Base-by-base conservation (phyloP, 352 stramenopile genomes). In the Phytopythium ostracodes region DNA sequence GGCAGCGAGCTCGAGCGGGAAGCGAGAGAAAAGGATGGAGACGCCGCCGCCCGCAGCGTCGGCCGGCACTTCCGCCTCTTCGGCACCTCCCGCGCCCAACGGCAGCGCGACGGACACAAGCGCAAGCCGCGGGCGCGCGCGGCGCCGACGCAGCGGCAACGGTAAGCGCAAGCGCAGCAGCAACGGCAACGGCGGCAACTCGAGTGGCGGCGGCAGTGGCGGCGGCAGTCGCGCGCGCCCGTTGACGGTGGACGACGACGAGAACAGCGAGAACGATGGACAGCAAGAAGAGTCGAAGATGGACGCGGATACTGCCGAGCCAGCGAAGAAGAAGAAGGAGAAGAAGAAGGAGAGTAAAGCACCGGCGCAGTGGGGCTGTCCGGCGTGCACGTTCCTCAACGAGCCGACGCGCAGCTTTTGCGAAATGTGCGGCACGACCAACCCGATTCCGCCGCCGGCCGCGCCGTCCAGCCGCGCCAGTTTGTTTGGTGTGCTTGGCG, bases 341-440 rank as follows among this genome's bases (percentile, higher is more conserved):
- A 57, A 62, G 33, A 17, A 60, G 36, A 50, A 63, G 31, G 20
- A 35, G 56, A 36, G 9, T 14, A 42, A 55, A 29, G 14, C 54
- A 14, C 50, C 64, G 12, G 60, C 59, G 22, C 65, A 84, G 58
- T 92, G 84, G 84, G 73, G 59, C n/a, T 92, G 84, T 46, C 71
- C 75, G 0, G 71, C 78, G 29, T 92, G 84, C 60, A 92, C 84
- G 53, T 92, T 77, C 59, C 65, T 91, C 7, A 92, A 92, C 59
- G 84, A 87, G 42, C 57, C 69, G 20, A 50, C 69, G 64, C 81
- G 81, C 22, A 63, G 66, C 25, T 87, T 87, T 51, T 92, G 84
- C 56, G 84, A 91, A 54, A 92, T 91, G 84, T 92, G 84, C 61
- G 75, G 73, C 52, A 89, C 81, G 1, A 42, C 76, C 11, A 88